A percentile compares a stretch with the other conserved stretches of the same genome.
Evolutionary conservation across 2,329 filamentous ascomycete species (phyloP).

Genomic region (Bisporella sp.): DNA sequence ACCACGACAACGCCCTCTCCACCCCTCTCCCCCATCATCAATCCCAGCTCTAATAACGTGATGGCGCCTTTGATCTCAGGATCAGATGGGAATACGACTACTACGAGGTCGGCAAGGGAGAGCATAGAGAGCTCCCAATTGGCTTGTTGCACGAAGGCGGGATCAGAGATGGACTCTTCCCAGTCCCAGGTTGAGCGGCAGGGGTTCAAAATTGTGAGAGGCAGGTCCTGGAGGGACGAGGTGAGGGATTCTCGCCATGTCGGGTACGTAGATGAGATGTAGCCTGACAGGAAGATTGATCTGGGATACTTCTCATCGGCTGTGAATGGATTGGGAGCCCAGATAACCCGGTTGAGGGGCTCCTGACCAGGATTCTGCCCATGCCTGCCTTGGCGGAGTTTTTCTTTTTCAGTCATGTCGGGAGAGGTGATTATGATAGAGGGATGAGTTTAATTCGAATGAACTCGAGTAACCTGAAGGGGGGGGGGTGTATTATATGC

Average conservation of each 20-base stretch:
- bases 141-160: slow-evolving; percentile 45
- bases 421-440: too few relatives aligned
- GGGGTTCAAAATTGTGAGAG: slow-evolving; percentile 52
- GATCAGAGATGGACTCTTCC: slow-evolving; percentile 40
- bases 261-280: too few relatives aligned
- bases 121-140: slow-evolving; percentile 56
- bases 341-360: too few relatives aligned
- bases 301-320: too few relatives aligned
- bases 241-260: not conserved
- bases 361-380: too few relatives aligned
- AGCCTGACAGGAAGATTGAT: too few relatives aligned
- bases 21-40: slow-evolving; percentile 33
- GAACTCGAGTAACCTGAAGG: too few relatives aligned
- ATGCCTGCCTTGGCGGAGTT: too few relatives aligned
- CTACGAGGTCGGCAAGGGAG: slow-evolving; percentile 44
- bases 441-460: too few relatives aligned
- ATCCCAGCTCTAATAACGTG: slow-evolving; percentile 53
- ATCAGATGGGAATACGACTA: slow-evolving; percentile 44
- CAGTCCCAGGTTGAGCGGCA: slow-evolving; percentile 52
- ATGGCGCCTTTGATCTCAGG: slow-evolving; percentile 45
- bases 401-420: too few relatives aligned
- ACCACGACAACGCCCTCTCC: slow-evolving; percentile 43
- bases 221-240: slow-evolving; percentile 32
- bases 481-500: too few relatives aligned
- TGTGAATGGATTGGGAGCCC: too few relatives aligned